Base-by-base conservation (phyloP, 495 filamentous ascomycete species). In the Chaetomium tenue region DNA sequence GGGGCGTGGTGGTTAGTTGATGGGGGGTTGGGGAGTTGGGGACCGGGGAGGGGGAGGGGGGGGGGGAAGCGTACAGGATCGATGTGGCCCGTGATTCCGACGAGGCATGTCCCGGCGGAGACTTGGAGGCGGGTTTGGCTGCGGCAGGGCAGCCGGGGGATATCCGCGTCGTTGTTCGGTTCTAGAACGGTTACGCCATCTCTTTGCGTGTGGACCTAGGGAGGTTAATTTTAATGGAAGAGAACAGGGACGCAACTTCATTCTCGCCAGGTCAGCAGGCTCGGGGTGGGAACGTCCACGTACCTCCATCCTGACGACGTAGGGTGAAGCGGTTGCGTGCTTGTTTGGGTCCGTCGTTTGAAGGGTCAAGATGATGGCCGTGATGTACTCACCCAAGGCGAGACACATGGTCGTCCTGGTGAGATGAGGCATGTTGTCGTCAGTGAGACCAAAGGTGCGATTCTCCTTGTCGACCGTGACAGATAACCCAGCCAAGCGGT, bases 81-180 rank as follows among this genome's bases (percentile, higher is more conserved):
- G 11, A 56, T 40, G 15, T 56, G 54, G 30, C 54, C 54, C 9
- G 54, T 23, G n/a, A 56, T 12, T 7, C 54, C 54, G 8, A 40
- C 54, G 1, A 56, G 16, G 5, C 22, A 2, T 42, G 55, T 22
- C 4, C 15, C 39, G 4, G 4, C 12, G 22, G 55, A 44, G 8
- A 58, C 37, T 8, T 11, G 11, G 22, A 58, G 15, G 5, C 5
- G 5, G 16, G 55, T 16, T n/a, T 1, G 6, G 15, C 12, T 28
- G 55, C 15, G 22, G 12, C 2, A 44, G 15, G 37, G 23, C 3
- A 15, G 15, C 22, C 26, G 20, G 1, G 37, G 33, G 30, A 7
- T 28, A n/a, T n/a, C n/a, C 2, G 5, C 0, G 18, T 33, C 16
- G 12, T 18, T 8, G 51, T 13, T 13, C 5, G 25, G 16, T 18